Base-by-base conservation (phyloP, 2,329 filamentous ascomycete species). In the Exophiala lecanii-corni region DNA sequence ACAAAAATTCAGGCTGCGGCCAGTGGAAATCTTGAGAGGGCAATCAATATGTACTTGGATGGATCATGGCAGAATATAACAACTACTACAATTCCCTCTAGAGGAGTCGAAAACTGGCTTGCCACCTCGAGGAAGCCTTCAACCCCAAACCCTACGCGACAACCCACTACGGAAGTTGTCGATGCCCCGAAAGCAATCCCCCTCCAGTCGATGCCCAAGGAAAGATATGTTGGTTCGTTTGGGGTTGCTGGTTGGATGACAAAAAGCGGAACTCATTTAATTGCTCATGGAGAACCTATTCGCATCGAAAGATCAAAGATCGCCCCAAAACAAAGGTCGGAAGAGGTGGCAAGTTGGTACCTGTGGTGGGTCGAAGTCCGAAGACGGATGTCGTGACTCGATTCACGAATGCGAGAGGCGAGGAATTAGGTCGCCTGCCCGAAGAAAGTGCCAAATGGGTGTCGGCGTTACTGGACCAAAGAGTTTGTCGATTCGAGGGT, bases 171-270 rank as follows among this genome's bases (percentile, higher is more conserved):
- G n/a, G 25, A 37, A 6, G 31, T 18, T 16, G 17, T 23, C 19
- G 18, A 6, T 26, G 7, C 10, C 9, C 17, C 45, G 49, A 43
- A 55, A 55, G 9, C 59, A 60, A 30, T 21, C 7, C 9, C 41
- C 9, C 41, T 64, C 12, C 57, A 57, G 19, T 56, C 57, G 3
- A 77, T 74, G 70, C 81, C 81, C 0, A 57, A 66, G 2, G 73
- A 71, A 54, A 70, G 92, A 57, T 98, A 97, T 57, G 78, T 97
- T 48, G 92, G 92, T 13, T 87, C 89, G 0, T 92, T 97, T 64
- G 92, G 92, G 6, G 89, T 86, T 3, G 87, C 84, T 41, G 92
- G 83, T 3, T 98, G 92, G 92, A 82, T 87, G 4, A 97, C 91
- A 3, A 80, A 82, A 56, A 96, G 88, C 62, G 91, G 91, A 1